A percentile compares a stretch with the other conserved stretches of the same genome.
phyloP scores from a whole-genome alignment of 2,329 filamentous ascomycete species.

The Curvularia sp. region DNA sequence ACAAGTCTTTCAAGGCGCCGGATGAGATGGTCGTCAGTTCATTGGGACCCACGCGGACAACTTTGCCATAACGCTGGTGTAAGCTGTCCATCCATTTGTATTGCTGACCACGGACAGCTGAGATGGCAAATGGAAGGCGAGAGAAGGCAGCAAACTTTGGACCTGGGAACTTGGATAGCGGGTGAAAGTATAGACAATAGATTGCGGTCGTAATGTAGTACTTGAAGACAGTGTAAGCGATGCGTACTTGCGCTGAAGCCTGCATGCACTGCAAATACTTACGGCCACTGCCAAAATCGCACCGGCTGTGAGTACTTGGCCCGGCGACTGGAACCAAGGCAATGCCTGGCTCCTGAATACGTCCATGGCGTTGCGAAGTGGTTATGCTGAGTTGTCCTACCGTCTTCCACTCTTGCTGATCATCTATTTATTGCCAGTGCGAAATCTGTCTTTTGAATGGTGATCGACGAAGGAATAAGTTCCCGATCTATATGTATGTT shows the following conservation, averaged over 20 bases:
- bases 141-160: slow-evolving; percentile 11
- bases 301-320: neutral
- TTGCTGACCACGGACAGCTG: slow-evolving; percentile 8
- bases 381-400: neutral
- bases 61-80: slow-evolving; percentile 19
- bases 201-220: slow-evolving; percentile 6
- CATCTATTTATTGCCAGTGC: neutral
- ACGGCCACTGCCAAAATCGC: slow-evolving; percentile 6
- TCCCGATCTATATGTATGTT: slow-evolving; percentile 2
- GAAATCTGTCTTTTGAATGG: neutral
- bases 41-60: slow-evolving; percentile 19
- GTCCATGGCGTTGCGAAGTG: neutral
- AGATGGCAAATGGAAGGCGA: slow-evolving; percentile 10
- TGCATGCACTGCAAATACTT: neutral
- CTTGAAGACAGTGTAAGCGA: neutral
- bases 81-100: slow-evolving; percentile 12
- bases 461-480: neutral
- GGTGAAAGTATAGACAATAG: slow-evolving; percentile 6
- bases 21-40: slow-evolving; percentile 9
- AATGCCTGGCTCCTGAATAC: neutral
- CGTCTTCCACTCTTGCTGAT: neutral
- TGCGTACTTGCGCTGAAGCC: neutral
- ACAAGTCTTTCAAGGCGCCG: slow-evolving; percentile 10
- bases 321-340: neutral
- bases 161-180: slow-evolving; percentile 5